Base-by-base conservation (phyloP, 257 asterid species). In the Salvia hispanica region DNA sequence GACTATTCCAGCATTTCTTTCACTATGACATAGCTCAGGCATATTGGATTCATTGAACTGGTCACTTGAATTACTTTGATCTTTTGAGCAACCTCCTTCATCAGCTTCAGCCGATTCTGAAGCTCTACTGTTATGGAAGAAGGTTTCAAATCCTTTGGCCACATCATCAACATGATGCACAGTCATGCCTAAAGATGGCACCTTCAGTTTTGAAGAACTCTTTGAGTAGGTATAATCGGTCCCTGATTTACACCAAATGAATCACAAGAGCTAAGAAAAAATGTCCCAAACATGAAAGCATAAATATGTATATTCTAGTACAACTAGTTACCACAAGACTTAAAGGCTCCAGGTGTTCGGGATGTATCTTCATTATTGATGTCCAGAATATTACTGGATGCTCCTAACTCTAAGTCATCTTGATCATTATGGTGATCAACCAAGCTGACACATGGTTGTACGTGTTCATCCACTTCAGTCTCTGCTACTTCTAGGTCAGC, bases 401-500 rank as follows among this genome's bases (percentile, higher is more conserved):
- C 50, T 40, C 61, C 69, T 66, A 72, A 39, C 56, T 48, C 54
- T 66, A 72, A 39, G 59, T 48, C 54, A 39, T 56, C 80, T 52
- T 57, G 12, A 53, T 59, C 65, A 55, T 31, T 52, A 13, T 36
- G 43, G n/a, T 56, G 63, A 71, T 71, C 71, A 39, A n/a, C 54
- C 42, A 33, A 70, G 59, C 11, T 6, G 21, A 50, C 10, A 66
- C 70, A 51, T 40, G 51, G 33, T 44, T 46, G 56, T 16, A 54
- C 1, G 14, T 1, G 14, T 13, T 34, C 58, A 70, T 64, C 65
- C 16, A 58, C 69, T 62, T 70, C 76, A 58, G 66, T 59, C 12
- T 62, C 58, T 9, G 74, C 51, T 67, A 14, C 77, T 70, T 75
- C 71, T 54, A 62, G 62, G 51, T 57, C 72, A 67, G 69, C 84